These are phyloP conservation scores for Clavispora asparagi DNA, from an alignment of 805 yeast genomes.

Conservation along the genomic window DNA sequence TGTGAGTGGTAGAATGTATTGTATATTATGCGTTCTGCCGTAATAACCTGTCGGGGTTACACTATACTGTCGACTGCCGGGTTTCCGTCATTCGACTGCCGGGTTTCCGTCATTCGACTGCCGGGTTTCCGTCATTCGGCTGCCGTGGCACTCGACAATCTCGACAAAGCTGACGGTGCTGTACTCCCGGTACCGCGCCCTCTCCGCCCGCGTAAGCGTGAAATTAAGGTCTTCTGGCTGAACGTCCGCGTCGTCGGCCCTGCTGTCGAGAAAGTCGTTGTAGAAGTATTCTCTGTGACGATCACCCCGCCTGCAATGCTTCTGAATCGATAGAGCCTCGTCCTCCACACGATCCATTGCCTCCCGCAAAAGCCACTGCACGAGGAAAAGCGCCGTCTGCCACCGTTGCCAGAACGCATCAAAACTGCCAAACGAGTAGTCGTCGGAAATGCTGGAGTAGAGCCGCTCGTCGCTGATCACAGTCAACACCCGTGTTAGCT, in stretches of 20 bases:
- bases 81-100: too few relatives aligned
- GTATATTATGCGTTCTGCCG: too few relatives aligned
- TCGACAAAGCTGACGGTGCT: neutral
- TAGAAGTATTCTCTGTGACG: neutral
- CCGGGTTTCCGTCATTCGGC: too few relatives aligned
- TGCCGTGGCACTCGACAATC: neutral
- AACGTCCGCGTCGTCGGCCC: slow-evolving; percentile 9
- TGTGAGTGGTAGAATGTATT: too few relatives aligned
- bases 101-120: too few relatives aligned
- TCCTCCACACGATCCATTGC: neutral
- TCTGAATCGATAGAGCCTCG: neutral
- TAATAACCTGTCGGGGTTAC: too few relatives aligned
- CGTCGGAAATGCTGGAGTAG: slow-evolving; percentile 7
- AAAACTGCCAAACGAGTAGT: slow-evolving; percentile 2
- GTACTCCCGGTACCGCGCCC: neutral
- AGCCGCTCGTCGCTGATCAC: slow-evolving; percentile 1
- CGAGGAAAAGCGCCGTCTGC: slow-evolving; percentile 19
- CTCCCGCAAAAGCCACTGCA: slow-evolving; percentile 18
- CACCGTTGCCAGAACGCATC: slow-evolving; percentile 20
- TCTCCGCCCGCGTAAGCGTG: neutral
- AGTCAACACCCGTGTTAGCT: neutral
- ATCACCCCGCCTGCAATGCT: neutral
- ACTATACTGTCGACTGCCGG: too few relatives aligned
- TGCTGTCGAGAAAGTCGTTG: slow-evolving; percentile 4
- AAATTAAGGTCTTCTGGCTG: slow-evolving; percentile 6